A percentile compares a stretch with the other conserved stretches of the same genome.
These are phyloP conservation scores for Candida wancherniae DNA, from an alignment of 805 yeast genomes.

Conservation along the genomic window DNA sequence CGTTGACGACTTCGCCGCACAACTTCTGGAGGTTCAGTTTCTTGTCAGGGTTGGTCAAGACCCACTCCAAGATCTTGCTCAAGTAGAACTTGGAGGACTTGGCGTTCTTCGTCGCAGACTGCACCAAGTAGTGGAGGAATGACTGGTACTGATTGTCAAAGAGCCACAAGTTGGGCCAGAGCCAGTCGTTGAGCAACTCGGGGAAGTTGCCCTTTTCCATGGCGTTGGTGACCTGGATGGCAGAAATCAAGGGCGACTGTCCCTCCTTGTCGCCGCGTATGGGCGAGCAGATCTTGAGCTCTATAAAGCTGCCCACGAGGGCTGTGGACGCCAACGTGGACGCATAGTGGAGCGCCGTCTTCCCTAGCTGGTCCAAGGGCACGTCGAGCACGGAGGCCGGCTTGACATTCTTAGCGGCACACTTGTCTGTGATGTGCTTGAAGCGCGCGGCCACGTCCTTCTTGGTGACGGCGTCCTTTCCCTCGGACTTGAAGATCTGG, in stretches of 20 bases:
- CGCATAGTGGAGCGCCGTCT: slow-evolving; percentile 42
- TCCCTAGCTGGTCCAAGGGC: slow-evolving; percentile 36
- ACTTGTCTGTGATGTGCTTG: slow-evolving; percentile 18
- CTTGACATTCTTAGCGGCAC: slow-evolving; percentile 6
- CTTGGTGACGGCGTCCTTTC: slow-evolving; percentile 15
- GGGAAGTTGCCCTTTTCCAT: slow-evolving; percentile 75
- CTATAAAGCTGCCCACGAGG: slow-evolving; percentile 31
- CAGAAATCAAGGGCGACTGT: slow-evolving; percentile 46
- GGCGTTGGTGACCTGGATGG: slow-evolving; percentile 79
- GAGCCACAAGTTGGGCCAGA: slow-evolving; percentile 56
- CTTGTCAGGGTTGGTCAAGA: slow-evolving; percentile 21
- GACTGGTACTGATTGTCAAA: slow-evolving; percentile 66
- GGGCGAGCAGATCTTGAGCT: slow-evolving; percentile 34
- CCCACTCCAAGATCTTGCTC: slow-evolving; percentile 30
- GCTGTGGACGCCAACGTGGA: slow-evolving; percentile 35
- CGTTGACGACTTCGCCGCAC: slow-evolving; percentile 23
- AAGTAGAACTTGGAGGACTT: slow-evolving; percentile 35
- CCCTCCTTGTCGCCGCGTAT: slow-evolving; percentile 37
- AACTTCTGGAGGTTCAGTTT: slow-evolving; percentile 14
- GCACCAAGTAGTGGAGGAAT: slow-evolving; percentile 80
- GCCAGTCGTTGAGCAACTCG: slow-evolving; percentile 54
- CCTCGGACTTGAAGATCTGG: slow-evolving; percentile 34
- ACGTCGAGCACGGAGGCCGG: slow-evolving; percentile 24
- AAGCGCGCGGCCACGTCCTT: slow-evolving; percentile 25
- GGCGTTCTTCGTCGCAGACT: slow-evolving; percentile 29